A percentile compares a stretch with the other conserved stretches of the same genome.
Evolutionary conservation across 176 grass and related monocot species (phyloP).

Genomic region (Zoysia pacifica): DNA sequence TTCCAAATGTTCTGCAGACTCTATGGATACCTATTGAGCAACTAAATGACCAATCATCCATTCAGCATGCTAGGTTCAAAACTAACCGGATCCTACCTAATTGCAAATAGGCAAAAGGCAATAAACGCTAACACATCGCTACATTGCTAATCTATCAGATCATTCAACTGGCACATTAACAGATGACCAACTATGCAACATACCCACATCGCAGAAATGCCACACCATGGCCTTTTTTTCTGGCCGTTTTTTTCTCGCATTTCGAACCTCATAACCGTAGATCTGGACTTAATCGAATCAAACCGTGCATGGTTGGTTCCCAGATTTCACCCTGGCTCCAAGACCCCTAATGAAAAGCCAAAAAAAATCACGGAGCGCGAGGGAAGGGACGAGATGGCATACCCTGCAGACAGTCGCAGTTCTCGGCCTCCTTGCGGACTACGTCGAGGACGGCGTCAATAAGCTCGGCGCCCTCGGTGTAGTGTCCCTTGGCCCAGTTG

Average conservation of each 20-base stretch:
- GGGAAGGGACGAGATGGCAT: not conserved
- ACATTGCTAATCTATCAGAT: not conserved
- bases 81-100: not conserved
- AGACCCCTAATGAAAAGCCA: not conserved
- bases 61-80: not conserved
- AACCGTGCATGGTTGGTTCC: no score
- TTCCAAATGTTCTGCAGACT: not conserved
- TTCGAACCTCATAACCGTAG: not conserved
- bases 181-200: not conserved
- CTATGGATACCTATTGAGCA: not conserved
- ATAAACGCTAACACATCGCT: not conserved
- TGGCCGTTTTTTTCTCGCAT: not conserved
- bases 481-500: conserved; percentile 97
- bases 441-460: conserved; percentile 95
- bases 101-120: not conserved
- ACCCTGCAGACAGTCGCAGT: conserved; percentile 96
- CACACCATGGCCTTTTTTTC: not conserved
- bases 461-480: conserved; percentile 95
- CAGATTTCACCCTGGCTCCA: conserved; percentile 28
- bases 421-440: conserved; percentile 97
- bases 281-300: conserved; percentile 7
- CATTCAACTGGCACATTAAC: not conserved
- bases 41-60: not conserved
- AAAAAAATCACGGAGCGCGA: not conserved
- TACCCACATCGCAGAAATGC: not conserved